These are phyloP conservation scores for Chlorophyllum brunneum DNA, from an alignment of 768 basidiomycete species.

Conservation along the genomic window DNA sequence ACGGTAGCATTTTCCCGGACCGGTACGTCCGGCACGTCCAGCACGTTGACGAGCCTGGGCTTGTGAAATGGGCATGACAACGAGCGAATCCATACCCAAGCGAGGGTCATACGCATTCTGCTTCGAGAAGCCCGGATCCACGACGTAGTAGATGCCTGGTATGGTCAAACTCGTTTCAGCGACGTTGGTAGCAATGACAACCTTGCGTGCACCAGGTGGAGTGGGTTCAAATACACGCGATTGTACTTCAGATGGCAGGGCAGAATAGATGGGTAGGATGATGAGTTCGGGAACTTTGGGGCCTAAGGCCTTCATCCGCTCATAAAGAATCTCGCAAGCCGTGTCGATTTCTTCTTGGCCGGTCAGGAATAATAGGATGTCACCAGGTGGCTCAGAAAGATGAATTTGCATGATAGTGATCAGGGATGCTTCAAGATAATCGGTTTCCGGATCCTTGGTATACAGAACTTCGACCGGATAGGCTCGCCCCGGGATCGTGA, in stretches of 20 bases:
- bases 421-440: constrained; percentile 96
- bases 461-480: constrained; percentile 98
- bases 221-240: constrained; percentile 97
- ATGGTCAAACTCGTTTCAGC: constrained; percentile 99
- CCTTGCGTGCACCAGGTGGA: constrained; percentile 97
- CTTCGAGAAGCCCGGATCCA: constrained; percentile 98
- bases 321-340: constrained; percentile 92
- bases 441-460: constrained; percentile 96
- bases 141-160: constrained; percentile 97
- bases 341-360: constrained; percentile 99
- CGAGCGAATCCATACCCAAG: constrained; percentile 97
- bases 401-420: constrained; percentile 99
- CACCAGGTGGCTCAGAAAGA: constrained; percentile 95
- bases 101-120: constrained; percentile 98
- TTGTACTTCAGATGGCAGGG: constrained; percentile 96
- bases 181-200: constrained; percentile 99
- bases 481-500: constrained; percentile 99
- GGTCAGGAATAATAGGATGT: constrained; percentile 94
- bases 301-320: constrained; percentile 98
- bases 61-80: constrained; percentile 98
- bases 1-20: constrained; percentile 97
- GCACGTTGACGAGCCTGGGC: constrained; percentile 95
- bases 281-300: constrained; percentile 98
- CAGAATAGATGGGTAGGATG: constrained; percentile 97
- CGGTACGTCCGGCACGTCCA: constrained; percentile 96